Base-by-base conservation (phyloP, 495 filamentous ascomycete genomes). In the Aspergillus sclerotiicarbonarius region DNA sequence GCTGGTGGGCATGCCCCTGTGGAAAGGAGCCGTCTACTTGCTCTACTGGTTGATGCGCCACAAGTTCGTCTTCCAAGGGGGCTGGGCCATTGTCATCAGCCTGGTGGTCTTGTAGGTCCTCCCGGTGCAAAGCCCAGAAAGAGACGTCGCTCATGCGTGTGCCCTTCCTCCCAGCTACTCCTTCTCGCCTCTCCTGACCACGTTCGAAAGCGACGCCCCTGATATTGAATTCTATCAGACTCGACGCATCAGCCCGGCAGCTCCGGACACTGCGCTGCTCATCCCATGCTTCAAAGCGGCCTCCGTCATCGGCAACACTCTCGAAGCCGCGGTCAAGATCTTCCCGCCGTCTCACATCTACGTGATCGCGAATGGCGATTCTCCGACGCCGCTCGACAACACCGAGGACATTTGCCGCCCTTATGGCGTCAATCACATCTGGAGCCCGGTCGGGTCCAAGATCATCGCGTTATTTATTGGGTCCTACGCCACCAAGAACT, bases 261-360 rank as follows among this genome's bases (percentile, higher is more conserved):
- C 50, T 1, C 32, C 30, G 2, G 44, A 50, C 35, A 78, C 76
- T 0, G 76, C 77, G 0, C 66, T 81, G 2, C 51, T 81, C 19
- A 81, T 81, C 20, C 78, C 77, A 8, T 79, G 77, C 56, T 79
- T 79, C 53, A 75, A 77, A 62, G 75, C 76, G 9, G 77, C 67
- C 3, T 54, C 65, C 1, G 68, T 79, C 19, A 74, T 81, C 29
- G 74, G 66, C 10, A 61, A 67, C 0, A 81, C 78, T 0, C 54
- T 81, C 16, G 62, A 71, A 54, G 78, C 77, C 0, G 77, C 78
- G 0, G 53, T 80, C 47, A 74, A 76, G 54, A 65, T 81, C 20
- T 80, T 81, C 54, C 77, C 77, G 0, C 57, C 70, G 0, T 45
- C 65, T 21, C 70, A 79, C 29, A 77, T 81, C 33, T 81, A 75